phyloP scores from a whole-genome alignment of 441 rosid species.

The Dalechampia spathulata region DNA sequence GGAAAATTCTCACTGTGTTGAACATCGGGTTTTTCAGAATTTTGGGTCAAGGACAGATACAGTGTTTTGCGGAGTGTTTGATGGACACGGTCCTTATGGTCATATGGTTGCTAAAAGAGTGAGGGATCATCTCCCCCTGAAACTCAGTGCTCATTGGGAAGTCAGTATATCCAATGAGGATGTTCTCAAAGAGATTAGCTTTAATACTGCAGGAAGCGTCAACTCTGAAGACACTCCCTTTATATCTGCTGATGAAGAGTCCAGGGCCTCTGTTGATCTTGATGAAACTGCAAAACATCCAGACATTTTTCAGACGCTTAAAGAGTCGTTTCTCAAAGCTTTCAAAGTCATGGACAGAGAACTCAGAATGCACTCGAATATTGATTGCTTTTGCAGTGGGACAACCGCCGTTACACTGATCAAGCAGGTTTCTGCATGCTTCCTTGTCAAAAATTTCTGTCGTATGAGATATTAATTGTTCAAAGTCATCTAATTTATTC shows the following conservation, averaged over 20 bases:
- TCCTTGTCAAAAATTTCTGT: background rate
- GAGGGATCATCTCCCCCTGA: conserved; percentile 86
- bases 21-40: conserved; percentile 41
- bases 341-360: conserved; percentile 96
- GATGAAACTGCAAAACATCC: conserved; percentile 47
- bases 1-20: background rate
- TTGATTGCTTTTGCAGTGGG: conserved; percentile 94
- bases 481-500: conserved; percentile 7
- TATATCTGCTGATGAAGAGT: conserved; percentile 62
- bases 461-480: background rate
- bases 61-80: conserved; percentile 94
- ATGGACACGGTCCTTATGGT: conserved; percentile 99
- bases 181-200: conserved; percentile 42
- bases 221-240: conserved; percentile 51
- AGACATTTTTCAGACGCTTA: conserved; percentile 54
- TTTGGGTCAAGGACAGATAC: conserved; percentile 85
- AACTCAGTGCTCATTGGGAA: conserved; percentile 78
- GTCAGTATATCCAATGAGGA: conserved; percentile 43
- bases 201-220: conserved; percentile 43
- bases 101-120: conserved; percentile 96
- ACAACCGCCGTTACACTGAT: conserved; percentile 94
- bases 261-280: conserved; percentile 42
- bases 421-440: conserved; percentile 59
- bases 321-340: conserved; percentile 82
- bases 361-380: conserved; percentile 50